Conservation (phyloP, 805 yeast genomes). For the Candida ovalis region DNA sequence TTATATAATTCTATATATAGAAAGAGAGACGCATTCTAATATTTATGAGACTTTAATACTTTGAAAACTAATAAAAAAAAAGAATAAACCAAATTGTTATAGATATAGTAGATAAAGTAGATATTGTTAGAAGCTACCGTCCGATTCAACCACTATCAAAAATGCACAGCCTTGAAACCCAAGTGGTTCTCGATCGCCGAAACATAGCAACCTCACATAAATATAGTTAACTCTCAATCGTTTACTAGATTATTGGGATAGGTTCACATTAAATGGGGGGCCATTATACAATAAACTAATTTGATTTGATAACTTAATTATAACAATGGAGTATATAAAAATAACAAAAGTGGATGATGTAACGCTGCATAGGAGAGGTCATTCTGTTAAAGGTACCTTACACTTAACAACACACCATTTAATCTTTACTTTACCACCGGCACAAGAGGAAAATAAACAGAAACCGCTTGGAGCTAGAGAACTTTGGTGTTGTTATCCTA, state of each 20-base stretch:
- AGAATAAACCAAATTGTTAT: no score
- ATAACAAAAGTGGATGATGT: slow-evolving; percentile 46
- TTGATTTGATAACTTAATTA: not conserved
- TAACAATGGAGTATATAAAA: slow-evolving; percentile 52
- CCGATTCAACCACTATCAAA: no score
- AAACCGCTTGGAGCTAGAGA: slow-evolving; percentile 44
- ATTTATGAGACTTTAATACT: not conserved
- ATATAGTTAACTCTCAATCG: no score
- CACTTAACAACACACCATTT: slow-evolving; percentile 76
- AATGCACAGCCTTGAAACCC: no score
- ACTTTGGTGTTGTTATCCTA: slow-evolving; percentile 90
- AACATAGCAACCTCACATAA: no score
- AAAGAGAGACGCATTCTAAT: not conserved
- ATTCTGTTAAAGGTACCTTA: slow-evolving; percentile 50
- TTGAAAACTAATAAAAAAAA: no score
- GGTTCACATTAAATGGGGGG: no score
- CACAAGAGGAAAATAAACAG: slow-evolving; percentile 4
- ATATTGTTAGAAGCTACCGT: no score
- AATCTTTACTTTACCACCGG: slow-evolving; percentile 46
- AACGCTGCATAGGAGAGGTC: slow-evolving; percentile 56
- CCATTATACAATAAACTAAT: no score
- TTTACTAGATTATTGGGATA: no score
- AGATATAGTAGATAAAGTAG: no score
- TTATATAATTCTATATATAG: not conserved
- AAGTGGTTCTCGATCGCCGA: no score